Percentiles rank a stretch among this genome's conserved stretches.
Evolutionary conservation across 148 eudicot genomes (phyloP).

Genomic region (Fagopyrum tataricum): DNA sequence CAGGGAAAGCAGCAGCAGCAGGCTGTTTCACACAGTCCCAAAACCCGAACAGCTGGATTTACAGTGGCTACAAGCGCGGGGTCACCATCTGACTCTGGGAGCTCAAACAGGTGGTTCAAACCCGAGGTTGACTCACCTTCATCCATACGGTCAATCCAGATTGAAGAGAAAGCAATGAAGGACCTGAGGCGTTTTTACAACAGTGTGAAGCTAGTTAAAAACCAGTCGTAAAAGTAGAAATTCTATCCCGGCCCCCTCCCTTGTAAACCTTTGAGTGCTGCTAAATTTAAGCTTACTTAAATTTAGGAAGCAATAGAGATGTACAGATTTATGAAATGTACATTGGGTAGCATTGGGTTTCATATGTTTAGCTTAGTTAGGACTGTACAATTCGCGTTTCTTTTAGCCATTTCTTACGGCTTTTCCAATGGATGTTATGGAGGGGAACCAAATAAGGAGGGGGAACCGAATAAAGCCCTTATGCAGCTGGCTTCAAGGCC

Average conservation of each 20-base stretch:
- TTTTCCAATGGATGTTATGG: no score
- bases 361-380: no score
- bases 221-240: constrained; percentile 21
- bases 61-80: constrained; percentile 55
- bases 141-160: constrained; percentile 84
- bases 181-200: constrained; percentile 88
- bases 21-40: constrained; percentile 64
- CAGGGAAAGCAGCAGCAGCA: constrained; percentile 46
- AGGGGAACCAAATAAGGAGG: no score
- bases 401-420: no score
- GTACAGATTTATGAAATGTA: no score
- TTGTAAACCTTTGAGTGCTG: no score
- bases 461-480: no score
- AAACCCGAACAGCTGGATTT: constrained; percentile 73
- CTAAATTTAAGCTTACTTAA: no score
- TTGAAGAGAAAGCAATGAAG: constrained; percentile 91
- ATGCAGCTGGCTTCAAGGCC: no score
- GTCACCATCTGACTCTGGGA: constrained; percentile 73
- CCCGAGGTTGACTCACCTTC: constrained; percentile 79
- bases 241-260: neutral
- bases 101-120: constrained; percentile 74
- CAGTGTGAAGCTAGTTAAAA: constrained; percentile 72
- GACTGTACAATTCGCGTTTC: no score
- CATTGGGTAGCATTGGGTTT: no score
- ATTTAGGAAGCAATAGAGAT: no score